Conservation (phyloP, 2,329 filamentous ascomycete genomes). For the Madurella mycetomatis region DNA sequence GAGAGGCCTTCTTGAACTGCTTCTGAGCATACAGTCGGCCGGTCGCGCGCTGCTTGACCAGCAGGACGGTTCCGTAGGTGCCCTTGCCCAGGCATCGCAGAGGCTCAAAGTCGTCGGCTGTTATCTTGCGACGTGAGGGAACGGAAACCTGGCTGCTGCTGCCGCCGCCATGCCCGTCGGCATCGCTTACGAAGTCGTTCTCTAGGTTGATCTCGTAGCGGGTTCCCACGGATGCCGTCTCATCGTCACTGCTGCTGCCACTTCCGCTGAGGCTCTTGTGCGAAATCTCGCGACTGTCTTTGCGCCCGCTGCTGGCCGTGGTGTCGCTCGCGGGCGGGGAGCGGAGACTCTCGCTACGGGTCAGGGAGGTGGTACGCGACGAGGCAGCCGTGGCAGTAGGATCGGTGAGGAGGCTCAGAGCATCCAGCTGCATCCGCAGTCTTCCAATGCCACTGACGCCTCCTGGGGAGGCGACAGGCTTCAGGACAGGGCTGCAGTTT, state of each 20-base stretch:
- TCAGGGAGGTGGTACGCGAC: conserved; percentile 53
- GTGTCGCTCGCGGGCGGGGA: conserved; percentile 37
- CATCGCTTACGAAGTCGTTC: conserved; percentile 75
- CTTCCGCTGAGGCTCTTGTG: conserved; percentile 48
- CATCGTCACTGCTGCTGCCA: conserved; percentile 57
- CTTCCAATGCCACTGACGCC: conserved; percentile 71
- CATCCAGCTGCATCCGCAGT: conserved; percentile 76
- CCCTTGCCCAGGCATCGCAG: conserved; percentile 93
- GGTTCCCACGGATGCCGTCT: conserved; percentile 67
- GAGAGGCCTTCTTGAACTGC: conserved; percentile 94
- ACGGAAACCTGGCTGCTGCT: conserved; percentile 37
- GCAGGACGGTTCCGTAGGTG: conserved; percentile 87
- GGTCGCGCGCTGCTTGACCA: conserved; percentile 85
- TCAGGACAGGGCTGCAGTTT: conserved; percentile 58
- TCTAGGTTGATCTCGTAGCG: conserved; percentile 84
- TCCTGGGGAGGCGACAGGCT: conserved; percentile 47
- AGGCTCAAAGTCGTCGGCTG: conserved; percentile 81
- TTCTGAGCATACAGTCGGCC: conserved; percentile 95
- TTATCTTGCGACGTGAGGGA: conserved; percentile 72
- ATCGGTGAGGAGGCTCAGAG: conserved; percentile 67
- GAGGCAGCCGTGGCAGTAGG: conserved; percentile 28
- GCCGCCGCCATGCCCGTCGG: conserved; percentile 40
- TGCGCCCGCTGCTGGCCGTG: conserved; percentile 56
- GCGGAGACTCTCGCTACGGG: conserved; percentile 47
- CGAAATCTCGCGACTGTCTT: conserved; percentile 39